A percentile compares a stretch with the other conserved stretches of the same genome.
These are phyloP conservation scores for Hygrophila difformis DNA, from an alignment of 257 asterid species.

Conservation along the genomic window DNA sequence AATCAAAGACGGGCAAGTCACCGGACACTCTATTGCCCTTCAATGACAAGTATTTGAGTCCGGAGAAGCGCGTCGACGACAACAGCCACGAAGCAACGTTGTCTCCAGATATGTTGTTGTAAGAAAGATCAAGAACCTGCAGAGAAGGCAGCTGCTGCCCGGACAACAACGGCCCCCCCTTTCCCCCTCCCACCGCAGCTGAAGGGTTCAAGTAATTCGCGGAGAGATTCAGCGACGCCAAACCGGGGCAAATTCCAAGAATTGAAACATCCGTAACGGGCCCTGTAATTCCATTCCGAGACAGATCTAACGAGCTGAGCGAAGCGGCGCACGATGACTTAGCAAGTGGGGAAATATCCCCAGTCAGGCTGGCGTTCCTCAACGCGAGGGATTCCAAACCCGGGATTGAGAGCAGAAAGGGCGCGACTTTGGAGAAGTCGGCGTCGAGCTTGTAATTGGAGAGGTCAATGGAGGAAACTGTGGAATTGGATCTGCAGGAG, in stretches of 20 bases:
- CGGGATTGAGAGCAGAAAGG: conserved; percentile 34
- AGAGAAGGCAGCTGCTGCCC: conserved; percentile 18
- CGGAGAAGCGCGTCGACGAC: conserved; percentile 36
- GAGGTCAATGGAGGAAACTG: conserved; percentile 65
- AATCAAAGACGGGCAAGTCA: conserved; percentile 29
- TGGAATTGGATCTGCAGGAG: conserved; percentile 39
- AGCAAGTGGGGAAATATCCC: conserved; percentile 34
- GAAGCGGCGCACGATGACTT: conserved; percentile 33
- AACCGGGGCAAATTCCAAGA: conserved; percentile 48
- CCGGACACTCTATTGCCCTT: conserved; percentile 55
- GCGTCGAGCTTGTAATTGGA: conserved; percentile 29
- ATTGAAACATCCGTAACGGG: conserved; percentile 42
- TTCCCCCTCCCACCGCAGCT: conserved; percentile 9
- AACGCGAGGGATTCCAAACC: conserved; percentile 56
- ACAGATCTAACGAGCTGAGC: conserved; percentile 55
- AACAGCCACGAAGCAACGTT: conserved; percentile 42
- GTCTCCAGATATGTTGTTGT: conserved; percentile 65
- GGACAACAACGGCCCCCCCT: too few relatives aligned
- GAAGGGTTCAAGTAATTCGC: conserved; percentile 50
- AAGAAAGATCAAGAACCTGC: conserved; percentile 64
- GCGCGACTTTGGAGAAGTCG: conserved; percentile 40
- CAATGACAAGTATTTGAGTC: conserved; percentile 43
- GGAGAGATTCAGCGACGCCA: conserved; percentile 57
- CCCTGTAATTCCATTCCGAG: conserved; percentile 68
- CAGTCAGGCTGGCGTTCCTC: conserved; percentile 51